Evolutionary conservation across 129 eudicot genomes (phyloP), one percentile per base, ranked within the genome.

Genomic region (Centaurea solstitialis): DNA sequence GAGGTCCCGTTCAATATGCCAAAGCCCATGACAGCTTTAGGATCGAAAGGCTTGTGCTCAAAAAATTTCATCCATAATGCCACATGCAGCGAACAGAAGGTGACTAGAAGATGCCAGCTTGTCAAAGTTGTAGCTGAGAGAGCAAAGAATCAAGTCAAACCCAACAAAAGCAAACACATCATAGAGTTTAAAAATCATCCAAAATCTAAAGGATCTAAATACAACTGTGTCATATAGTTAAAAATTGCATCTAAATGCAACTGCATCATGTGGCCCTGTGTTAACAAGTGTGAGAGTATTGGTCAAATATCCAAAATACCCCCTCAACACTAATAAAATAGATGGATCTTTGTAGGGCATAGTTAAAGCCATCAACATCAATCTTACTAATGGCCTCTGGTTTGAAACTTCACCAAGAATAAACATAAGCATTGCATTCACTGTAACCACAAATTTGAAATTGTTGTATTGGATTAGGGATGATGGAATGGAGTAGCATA

Each of bases 31-130:
- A 88, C 95, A 38, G 92, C 86, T 86, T 82, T 88, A 62, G 86
- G 85, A 81, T 90, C 92, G 76, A 90, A 84, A 84, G 90, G 92
- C 80, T 90, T 90, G 87, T 90, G 92, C 76, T 90, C 92, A 74
- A 90, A 90, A 62, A 87, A 80, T 72, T 86, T 90, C 86, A 88
- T 62, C 87, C 89, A 82, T 78, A 88, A 78, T 8, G 95, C 95
- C 83, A 84, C 79, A 50, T 90, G 95, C 69, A 90, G 90, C 9
- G 95, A 90, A 79, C 90, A 88, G 78, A 90, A 90, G 11, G 92
- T 88, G 47, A 90, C 95, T 33, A 90, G 85, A 33, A 90, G 89
- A 85, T 90, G 95, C 92, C 95, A 88, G 84, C 95, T 90, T 37
- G 92, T 90, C 86, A 90, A 81, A 67, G 92, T 90, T 23, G 95